Conservation (phyloP, 225 moss, liverwort and hornwort species). For the Thuidium tamariscinum region DNA sequence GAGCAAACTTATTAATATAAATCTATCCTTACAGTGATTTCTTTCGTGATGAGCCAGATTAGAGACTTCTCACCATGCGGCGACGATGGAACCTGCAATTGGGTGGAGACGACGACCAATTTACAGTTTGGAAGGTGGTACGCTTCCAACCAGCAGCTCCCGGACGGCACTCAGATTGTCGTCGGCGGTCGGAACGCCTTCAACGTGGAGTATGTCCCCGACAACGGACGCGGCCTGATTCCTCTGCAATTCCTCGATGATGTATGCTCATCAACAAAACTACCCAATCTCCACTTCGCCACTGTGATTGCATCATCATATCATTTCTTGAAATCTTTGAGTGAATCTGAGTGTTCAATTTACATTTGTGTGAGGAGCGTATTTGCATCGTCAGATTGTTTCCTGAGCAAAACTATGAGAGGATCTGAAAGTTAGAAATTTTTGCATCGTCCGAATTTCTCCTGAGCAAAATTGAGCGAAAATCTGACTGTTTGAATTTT, state of each 20-base stretch:
- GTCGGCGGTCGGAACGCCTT: conserved; percentile 28
- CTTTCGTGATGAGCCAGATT: conserved; percentile 8
- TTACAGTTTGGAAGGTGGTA: conserved; percentile 42
- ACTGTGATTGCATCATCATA: neutral
- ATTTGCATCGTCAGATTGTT: neutral
- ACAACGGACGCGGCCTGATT: conserved; percentile 17
- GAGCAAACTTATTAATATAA: neutral
- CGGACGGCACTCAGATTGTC: conserved; percentile 34
- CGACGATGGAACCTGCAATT: conserved; percentile 22
- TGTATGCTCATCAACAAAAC: conserved; percentile 1
- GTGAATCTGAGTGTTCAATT: neutral
- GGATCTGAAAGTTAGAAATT: neutral
- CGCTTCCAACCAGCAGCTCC: conserved; percentile 52
- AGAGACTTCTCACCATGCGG: conserved; percentile 23
- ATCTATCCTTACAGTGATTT: neutral
- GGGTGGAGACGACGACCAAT: conserved; percentile 18
- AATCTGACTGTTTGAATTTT: neutral
- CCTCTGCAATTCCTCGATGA: neutral
- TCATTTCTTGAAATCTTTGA: neutral
- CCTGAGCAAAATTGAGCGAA: neutral
- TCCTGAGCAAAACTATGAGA: neutral
- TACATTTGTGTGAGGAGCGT: neutral
- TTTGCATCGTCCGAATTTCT: neutral
- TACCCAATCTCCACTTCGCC: neutral
- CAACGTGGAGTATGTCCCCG: conserved; percentile 44